Conservation (phyloP, 1,284 basidiomycete genomes). For the Ustilago nuda region DNA sequence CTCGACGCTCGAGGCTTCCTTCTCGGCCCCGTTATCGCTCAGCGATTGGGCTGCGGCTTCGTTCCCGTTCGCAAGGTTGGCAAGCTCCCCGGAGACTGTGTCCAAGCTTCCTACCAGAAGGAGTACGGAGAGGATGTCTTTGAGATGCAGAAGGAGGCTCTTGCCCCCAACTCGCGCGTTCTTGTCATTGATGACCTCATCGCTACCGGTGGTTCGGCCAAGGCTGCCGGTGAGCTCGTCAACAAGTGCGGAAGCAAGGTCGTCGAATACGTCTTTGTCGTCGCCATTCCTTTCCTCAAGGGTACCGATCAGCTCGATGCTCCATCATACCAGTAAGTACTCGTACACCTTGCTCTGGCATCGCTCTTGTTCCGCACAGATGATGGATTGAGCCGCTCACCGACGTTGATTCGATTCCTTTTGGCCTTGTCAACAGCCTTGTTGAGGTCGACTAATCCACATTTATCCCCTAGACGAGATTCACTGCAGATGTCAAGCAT, state of each 20-base stretch:
- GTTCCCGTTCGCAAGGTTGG: slow-evolving; percentile 95
- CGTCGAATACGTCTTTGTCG: slow-evolving; percentile 93
- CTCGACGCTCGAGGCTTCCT: slow-evolving; percentile 97
- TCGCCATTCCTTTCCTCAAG: slow-evolving; percentile 86
- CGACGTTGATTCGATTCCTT: background rate
- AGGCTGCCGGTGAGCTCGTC: slow-evolving; percentile 91
- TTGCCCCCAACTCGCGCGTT: slow-evolving; percentile 82
- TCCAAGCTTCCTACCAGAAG: slow-evolving; percentile 84
- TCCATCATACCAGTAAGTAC: slow-evolving; percentile 74
- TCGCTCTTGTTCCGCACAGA: background rate
- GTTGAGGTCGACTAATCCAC: slow-evolving; percentile 48
- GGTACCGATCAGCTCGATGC: slow-evolving; percentile 83
- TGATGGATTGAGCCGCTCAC: background rate
- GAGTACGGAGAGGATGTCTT: slow-evolving; percentile 97
- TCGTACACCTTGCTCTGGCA: too few species aligned
- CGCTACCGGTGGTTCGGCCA: slow-evolving; percentile 95
- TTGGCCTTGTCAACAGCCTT: slow-evolving; percentile 24
- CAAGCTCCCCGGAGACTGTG: slow-evolving; percentile 89
- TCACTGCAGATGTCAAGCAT: too few species aligned
- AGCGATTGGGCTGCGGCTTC: slow-evolving; percentile 91
- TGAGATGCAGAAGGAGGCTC: slow-evolving; percentile 91
- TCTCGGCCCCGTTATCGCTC: slow-evolving; percentile 89
- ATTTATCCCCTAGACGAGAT: too few species aligned
- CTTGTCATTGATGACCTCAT: slow-evolving; percentile 95
- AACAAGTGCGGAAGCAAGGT: slow-evolving; percentile 83